A percentile compares a stretch with the other conserved stretches of the same genome.
Evolutionary conservation across 73 alveolate species (phyloP).

Genomic region (Tetrahymena borealis): DNA sequence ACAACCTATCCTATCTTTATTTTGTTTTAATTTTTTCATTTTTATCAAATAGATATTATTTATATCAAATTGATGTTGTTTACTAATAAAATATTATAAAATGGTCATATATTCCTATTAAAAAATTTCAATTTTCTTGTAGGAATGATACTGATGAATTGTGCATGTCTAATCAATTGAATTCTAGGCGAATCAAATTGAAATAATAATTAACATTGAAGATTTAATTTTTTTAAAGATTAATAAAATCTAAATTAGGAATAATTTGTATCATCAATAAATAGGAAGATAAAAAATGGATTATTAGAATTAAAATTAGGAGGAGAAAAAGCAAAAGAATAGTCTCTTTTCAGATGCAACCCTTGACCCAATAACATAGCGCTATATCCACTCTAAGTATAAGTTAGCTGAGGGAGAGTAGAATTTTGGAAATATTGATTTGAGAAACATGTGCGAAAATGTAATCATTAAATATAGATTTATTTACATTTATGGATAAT

Average conservation of each 20-base stretch:
- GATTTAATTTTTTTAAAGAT: neutral
- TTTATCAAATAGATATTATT: too few relatives aligned
- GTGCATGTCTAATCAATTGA: too few relatives aligned
- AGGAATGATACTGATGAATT: too few relatives aligned
- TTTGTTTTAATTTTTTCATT: too few relatives aligned
- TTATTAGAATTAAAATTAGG: neutral
- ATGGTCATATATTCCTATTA: too few relatives aligned
- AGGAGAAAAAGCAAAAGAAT: neutral
- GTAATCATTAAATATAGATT: conserved; percentile 8
- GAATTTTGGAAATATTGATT: conserved; percentile 12
- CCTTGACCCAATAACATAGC: neutral
- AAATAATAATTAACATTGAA: neutral
- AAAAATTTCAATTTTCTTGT: too few relatives aligned
- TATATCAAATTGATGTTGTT: too few relatives aligned
- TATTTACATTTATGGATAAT: too few relatives aligned
- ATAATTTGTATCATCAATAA: neutral
- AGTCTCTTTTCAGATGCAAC: neutral
- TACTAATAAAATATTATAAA: too few relatives aligned
- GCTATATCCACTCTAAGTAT: neutral
- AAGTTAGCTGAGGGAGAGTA: neutral
- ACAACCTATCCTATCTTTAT: too few relatives aligned
- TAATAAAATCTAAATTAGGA: neutral
- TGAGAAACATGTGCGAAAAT: conserved; percentile 42
- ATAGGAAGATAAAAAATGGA: neutral
- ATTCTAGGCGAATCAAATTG: too few relatives aligned